These are phyloP conservation scores for Ophiostoma ulmi DNA, from an alignment of 2,329 filamentous ascomycete species.

Conservation along the genomic window DNA sequence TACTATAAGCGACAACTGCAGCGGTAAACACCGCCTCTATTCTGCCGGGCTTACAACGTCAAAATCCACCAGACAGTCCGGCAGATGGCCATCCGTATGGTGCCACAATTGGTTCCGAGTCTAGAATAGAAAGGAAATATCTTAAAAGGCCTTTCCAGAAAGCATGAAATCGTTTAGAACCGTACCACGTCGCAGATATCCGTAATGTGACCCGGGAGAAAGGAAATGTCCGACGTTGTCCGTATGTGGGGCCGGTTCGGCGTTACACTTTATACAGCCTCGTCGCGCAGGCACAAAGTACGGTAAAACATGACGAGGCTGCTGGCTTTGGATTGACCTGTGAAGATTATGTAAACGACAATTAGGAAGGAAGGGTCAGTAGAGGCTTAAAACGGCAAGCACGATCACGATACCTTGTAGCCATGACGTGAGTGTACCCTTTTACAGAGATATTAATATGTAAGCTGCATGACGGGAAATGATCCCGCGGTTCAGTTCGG, in stretches of 20 bases:
- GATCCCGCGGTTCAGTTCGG: neutral
- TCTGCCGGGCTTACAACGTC: neutral
- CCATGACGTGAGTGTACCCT: neutral
- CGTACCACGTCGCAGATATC: neutral
- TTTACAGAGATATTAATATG: neutral
- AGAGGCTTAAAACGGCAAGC: neutral
- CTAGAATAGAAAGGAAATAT: no score
- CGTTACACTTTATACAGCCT: slow-evolving; percentile 1
- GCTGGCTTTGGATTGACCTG: neutral
- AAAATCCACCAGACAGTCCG: neutral
- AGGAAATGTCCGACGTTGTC: neutral
- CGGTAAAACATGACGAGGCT: neutral
- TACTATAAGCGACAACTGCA: neutral
- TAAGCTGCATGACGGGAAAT: neutral
- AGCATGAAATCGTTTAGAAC: neutral
- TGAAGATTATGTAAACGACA: neutral
- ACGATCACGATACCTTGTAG: neutral
- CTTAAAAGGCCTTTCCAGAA: no score
- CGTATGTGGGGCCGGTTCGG: slow-evolving; percentile 12
- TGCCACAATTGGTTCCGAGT: neutral
- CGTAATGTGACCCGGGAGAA: neutral
- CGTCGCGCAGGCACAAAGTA: neutral
- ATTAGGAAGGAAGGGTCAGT: neutral
- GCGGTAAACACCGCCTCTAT: neutral
- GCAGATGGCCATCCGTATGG: neutral